Conservation (phyloP, 1,284 basidiomycete genomes). For the Marasmius sp. region DNA sequence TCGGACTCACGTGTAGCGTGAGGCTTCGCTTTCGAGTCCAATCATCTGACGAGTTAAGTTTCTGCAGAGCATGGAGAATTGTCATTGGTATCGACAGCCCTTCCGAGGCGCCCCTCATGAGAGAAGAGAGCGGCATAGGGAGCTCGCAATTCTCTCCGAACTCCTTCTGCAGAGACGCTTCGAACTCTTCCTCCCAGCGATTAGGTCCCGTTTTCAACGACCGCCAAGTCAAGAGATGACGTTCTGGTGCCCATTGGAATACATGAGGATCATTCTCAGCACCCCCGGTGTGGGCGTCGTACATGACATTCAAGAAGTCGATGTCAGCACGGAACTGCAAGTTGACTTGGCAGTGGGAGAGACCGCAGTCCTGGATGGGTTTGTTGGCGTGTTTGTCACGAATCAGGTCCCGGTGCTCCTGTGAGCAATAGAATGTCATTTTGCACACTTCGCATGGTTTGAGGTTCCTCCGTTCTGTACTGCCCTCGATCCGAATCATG, state of each 20-base stretch:
- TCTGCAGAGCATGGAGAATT: slow-evolving; percentile 30
- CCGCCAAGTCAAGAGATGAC: slow-evolving; percentile 21
- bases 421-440: slow-evolving; percentile 31
- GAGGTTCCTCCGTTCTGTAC: slow-evolving; percentile 14
- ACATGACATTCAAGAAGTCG: slow-evolving; percentile 17
- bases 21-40: slow-evolving; percentile 31
- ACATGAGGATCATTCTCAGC: slow-evolving; percentile 1
- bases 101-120: slow-evolving; percentile 24
- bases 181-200: slow-evolving; percentile 23
- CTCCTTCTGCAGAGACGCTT: slow-evolving; percentile 13
- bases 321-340: slow-evolving; percentile 22
- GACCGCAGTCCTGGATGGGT: slow-evolving; percentile 20
- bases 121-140: slow-evolving; percentile 2
- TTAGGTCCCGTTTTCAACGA: slow-evolving; percentile 10
- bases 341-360: slow-evolving; percentile 32
- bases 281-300: not conserved
- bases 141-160: not conserved
- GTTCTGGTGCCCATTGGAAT: slow-evolving; percentile 30
- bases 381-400: slow-evolving; percentile 19
- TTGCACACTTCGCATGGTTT: slow-evolving; percentile 28
- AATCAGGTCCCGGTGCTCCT: slow-evolving; percentile 29
- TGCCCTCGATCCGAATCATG: slow-evolving; percentile 28
- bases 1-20: slow-evolving; percentile 30
- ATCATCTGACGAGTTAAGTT: slow-evolving; percentile 21
- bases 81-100: slow-evolving; percentile 33